These are phyloP conservation scores for Phyllosticta citriasiana DNA, from an alignment of 2,329 filamentous ascomycete species.

Conservation along the genomic window DNA sequence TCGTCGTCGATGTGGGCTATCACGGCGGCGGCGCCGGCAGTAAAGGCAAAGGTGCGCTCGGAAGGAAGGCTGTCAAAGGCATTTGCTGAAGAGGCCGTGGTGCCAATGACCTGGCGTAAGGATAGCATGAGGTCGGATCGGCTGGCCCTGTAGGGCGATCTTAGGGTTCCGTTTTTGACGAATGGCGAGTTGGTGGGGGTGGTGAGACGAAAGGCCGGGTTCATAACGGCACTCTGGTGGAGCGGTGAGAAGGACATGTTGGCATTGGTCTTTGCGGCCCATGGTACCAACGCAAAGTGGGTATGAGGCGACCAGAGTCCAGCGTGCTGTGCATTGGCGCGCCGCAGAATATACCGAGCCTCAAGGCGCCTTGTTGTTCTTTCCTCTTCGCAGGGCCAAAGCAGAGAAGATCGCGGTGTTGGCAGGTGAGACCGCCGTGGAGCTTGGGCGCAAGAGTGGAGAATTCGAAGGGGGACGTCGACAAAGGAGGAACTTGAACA, in stretches of 20 bases:
- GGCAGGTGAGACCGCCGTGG: constrained; percentile 3
- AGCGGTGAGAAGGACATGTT: constrained; percentile 9
- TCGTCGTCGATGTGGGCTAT: constrained; percentile 68
- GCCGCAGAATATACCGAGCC: constrained; percentile 2
- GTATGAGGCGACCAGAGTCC: neutral
- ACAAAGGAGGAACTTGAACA: neutral
- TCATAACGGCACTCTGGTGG: constrained; percentile 10
- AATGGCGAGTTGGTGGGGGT: constrained; percentile 62
- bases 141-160: constrained; percentile 48
- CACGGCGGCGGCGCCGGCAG: constrained; percentile 87
- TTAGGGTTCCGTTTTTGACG: constrained; percentile 48
- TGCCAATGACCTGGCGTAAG: constrained; percentile 78
- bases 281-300: constrained; percentile 8
- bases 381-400: neutral
- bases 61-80: constrained; percentile 74
- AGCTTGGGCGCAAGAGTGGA: neutral
- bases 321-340: constrained; percentile 1
- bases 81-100: constrained; percentile 73
- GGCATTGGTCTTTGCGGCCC: constrained; percentile 5
- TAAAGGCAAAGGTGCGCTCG: constrained; percentile 69
- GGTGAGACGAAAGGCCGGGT: constrained; percentile 6
- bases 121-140: constrained; percentile 47
- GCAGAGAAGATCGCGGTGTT: constrained; percentile 2
- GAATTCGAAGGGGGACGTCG: constrained; percentile 1
- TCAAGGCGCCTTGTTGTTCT: constrained; percentile 1